Percentiles rank a stretch among this genome's conserved stretches.
phyloP scores from a whole-genome alignment of 2,329 filamentous ascomycete genomes.

The Raffaelea albimanens region DNA sequence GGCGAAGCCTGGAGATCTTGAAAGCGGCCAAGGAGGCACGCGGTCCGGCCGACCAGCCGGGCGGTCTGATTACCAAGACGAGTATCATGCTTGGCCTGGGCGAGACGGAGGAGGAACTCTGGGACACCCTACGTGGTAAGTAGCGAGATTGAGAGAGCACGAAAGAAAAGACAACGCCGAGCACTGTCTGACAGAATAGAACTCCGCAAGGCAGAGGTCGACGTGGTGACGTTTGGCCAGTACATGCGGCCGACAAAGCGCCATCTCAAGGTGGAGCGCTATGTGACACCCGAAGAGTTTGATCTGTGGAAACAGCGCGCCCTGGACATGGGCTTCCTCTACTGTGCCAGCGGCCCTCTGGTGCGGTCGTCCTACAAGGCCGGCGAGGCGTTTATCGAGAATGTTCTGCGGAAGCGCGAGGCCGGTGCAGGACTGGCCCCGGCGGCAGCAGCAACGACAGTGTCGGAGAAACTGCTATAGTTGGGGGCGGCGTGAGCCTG shows the following conservation, averaged over 20 bases:
- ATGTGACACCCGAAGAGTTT: conserved; percentile 84
- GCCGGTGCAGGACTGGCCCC: conserved; percentile 25
- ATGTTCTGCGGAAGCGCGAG: conserved; percentile 79
- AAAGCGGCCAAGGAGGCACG: conserved; percentile 70
- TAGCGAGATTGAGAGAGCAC: not conserved
- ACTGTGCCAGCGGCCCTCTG: conserved; percentile 86
- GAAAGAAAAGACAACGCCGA: not conserved
- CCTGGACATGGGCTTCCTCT: conserved; percentile 91
- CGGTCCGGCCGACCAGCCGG: conserved; percentile 23
- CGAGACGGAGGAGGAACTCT: conserved; percentile 80
- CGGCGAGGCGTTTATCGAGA: conserved; percentile 97
- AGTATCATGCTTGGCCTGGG: conserved; percentile 94
- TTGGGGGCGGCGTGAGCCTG: not conserved
- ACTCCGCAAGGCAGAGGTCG: conserved; percentile 70
- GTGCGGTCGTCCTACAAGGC: conserved; percentile 97
- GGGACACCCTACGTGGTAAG: conserved; percentile 62
- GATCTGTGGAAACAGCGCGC: conserved; percentile 86
- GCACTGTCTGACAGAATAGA: conserved; percentile 35
- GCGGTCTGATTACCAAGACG: conserved; percentile 88
- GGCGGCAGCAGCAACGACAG: not conserved
- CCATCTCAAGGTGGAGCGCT: conserved; percentile 94
- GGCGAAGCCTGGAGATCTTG: conserved; percentile 73
- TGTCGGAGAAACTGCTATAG: not conserved
- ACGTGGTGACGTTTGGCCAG: conserved; percentile 98
- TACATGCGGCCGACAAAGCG: conserved; percentile 99